Percentiles rank a stretch among this genome's conserved stretches.
Conservation (phyloP, 164 flowering plant genomes). For the Houttuynia cordata region DNA sequence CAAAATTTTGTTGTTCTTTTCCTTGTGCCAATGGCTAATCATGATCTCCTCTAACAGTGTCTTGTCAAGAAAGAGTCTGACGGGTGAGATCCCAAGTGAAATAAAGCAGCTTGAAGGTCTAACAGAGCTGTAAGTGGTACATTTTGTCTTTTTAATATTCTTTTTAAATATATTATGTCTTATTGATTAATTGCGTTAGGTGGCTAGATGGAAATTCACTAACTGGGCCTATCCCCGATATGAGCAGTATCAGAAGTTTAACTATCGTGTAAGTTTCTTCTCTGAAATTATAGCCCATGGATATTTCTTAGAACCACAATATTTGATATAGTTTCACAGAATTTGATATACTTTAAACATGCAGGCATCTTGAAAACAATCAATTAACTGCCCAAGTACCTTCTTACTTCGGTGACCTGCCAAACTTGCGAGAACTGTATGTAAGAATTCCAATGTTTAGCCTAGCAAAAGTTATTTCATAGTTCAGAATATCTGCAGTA, state of each 20-base stretch:
- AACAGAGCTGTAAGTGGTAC: slow-evolving; percentile 65
- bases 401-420: slow-evolving; percentile 54
- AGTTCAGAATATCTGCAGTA: neutral
- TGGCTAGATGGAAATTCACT: slow-evolving; percentile 71
- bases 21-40: no score
- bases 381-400: slow-evolving; percentile 62
- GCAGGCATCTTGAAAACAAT: slow-evolving; percentile 95
- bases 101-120: slow-evolving; percentile 56
- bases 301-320: neutral
- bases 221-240: slow-evolving; percentile 66
- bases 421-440: slow-evolving; percentile 68
- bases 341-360: slow-evolving; percentile 9
- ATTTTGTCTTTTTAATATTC: slow-evolving; percentile 3
- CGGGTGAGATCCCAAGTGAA: slow-evolving; percentile 54
- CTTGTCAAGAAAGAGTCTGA: slow-evolving; percentile 56
- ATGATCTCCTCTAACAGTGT: slow-evolving; percentile 25
- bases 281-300: neutral
- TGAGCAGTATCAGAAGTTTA: slow-evolving; percentile 56
- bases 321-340: no score
- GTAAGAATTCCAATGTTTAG: slow-evolving; percentile 15
- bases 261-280: slow-evolving; percentile 48
- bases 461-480: no score
- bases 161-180: neutral
- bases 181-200: slow-evolving; percentile 21
- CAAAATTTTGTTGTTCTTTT: no score